Percentiles rank a stretch among this genome's conserved stretches.
Conservation (phyloP, 176 grass and related monocot genomes). For the Aegilops tauschii region DNA sequence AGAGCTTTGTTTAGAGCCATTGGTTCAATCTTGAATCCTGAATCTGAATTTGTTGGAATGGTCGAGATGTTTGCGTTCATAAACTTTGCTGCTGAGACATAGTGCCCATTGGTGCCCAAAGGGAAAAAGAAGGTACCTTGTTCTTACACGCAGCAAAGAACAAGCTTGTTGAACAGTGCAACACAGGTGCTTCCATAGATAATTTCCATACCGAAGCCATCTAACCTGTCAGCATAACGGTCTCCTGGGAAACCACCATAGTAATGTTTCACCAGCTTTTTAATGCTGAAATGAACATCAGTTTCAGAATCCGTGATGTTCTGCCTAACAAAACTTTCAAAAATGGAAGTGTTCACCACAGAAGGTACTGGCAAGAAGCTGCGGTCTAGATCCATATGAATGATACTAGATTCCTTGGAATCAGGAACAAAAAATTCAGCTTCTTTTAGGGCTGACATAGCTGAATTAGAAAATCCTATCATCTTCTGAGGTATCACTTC, state of each 20-base stretch:
- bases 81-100: slow-evolving; percentile 77
- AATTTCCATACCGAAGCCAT: slow-evolving; percentile 31
- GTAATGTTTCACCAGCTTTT: slow-evolving; percentile 52
- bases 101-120: slow-evolving; percentile 72
- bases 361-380: slow-evolving; percentile 79
- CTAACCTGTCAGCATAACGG: slow-evolving; percentile 27
- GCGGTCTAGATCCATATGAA: slow-evolving; percentile 88
- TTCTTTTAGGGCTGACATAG: slow-evolving; percentile 61
- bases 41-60: slow-evolving; percentile 49
- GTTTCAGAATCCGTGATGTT: slow-evolving; percentile 83
- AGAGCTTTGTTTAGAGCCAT: slow-evolving; percentile 45
- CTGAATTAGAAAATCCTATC: slow-evolving; percentile 84
- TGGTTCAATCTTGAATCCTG: slow-evolving; percentile 67
- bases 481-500: slow-evolving; percentile 54
- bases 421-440: slow-evolving; percentile 65
- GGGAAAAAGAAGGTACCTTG: slow-evolving; percentile 88
- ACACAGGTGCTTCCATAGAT: slow-evolving; percentile 66
- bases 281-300: slow-evolving; percentile 59
- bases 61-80: slow-evolving; percentile 56
- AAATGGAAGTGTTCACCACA: slow-evolving; percentile 69
- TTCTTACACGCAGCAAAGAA: slow-evolving; percentile 85
- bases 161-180: slow-evolving; percentile 84
- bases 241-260: slow-evolving; percentile 62
- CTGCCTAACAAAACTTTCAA: slow-evolving; percentile 93
- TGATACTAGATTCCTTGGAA: slow-evolving; percentile 35